phyloP scores from a whole-genome alignment of 2,329 filamentous ascomycete species.

The Harringtonia lauricola region DNA sequence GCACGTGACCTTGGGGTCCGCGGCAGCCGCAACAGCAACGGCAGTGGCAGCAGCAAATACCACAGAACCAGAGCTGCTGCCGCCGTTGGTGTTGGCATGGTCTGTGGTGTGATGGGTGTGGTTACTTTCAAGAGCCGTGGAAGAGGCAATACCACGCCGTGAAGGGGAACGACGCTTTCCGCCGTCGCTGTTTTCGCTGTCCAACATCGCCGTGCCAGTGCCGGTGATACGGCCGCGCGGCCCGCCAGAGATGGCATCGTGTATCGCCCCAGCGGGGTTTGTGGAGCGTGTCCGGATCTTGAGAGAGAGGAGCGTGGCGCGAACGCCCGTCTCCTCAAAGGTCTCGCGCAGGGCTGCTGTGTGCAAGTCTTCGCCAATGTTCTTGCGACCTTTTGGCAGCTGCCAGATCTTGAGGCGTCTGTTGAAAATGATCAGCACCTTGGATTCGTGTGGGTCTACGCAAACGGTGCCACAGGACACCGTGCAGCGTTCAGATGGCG shows the following conservation, averaged over 20 bases:
- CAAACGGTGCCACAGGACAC: slow-evolving; percentile 37
- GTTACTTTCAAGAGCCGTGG: too few relatives aligned
- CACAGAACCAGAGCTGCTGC: too few relatives aligned
- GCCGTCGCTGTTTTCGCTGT: too few relatives aligned
- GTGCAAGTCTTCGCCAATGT: slow-evolving; percentile 31
- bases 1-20: slow-evolving; percentile 16
- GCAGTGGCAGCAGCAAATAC: neutral
- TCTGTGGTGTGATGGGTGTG: too few relatives aligned
- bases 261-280: neutral
- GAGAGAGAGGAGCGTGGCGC: slow-evolving; percentile 25
- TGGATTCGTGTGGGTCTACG: slow-evolving; percentile 23
- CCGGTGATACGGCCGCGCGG: neutral
- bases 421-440: slow-evolving; percentile 32
- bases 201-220: too few relatives aligned
- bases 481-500: slow-evolving; percentile 28
- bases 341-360: slow-evolving; percentile 34
- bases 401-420: slow-evolving; percentile 29
- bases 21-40: neutral
- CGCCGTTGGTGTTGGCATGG: too few relatives aligned
- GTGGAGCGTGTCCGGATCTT: slow-evolving; percentile 32
- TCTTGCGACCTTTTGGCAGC: slow-evolving; percentile 37
- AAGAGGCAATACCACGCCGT: too few relatives aligned
- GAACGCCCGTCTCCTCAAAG: slow-evolving; percentile 35
- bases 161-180: too few relatives aligned
- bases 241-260: neutral